Percentiles rank a stretch among this genome's conserved stretches.
These are phyloP conservation scores for Kodamaea sp. DNA, from an alignment of 1,139 yeast species.

Conservation along the genomic window DNA sequence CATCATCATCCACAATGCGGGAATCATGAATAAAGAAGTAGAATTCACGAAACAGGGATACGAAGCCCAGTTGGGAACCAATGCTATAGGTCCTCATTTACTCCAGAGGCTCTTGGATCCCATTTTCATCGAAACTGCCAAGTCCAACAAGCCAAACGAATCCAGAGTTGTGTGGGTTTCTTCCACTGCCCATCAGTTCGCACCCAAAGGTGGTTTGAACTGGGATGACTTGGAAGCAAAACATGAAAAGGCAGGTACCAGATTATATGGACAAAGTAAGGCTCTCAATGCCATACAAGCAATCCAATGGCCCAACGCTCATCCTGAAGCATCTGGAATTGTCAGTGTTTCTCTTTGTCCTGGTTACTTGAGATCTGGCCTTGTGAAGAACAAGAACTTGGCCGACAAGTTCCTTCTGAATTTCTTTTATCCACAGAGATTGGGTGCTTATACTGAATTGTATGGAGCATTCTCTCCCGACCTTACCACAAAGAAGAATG, in stretches of 20 bases:
- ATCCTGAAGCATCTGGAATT: conserved; percentile 28
- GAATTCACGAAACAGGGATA: conserved; percentile 37
- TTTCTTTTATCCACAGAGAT: no score
- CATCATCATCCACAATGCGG: conserved; percentile 50
- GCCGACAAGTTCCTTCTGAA: no score
- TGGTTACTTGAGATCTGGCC: conserved; percentile 45
- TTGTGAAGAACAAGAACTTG: no score
- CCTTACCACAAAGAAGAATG: conserved; percentile 7
- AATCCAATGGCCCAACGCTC: conserved; percentile 39
- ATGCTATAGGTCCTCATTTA: conserved; percentile 51
- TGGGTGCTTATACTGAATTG: conserved; percentile 25
- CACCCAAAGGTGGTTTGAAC: conserved; percentile 42
- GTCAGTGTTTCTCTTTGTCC: conserved; percentile 48
- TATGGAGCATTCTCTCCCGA: conserved; percentile 25
- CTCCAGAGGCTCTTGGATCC: conserved; percentile 48
- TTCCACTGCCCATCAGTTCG: conserved; percentile 37
- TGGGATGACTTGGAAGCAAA: conserved; percentile 36
- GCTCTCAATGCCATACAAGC: conserved; percentile 46
- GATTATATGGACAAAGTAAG: conserved; percentile 50
- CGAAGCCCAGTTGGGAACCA: conserved; percentile 51
- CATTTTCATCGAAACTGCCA: conserved; percentile 34
- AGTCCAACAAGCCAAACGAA: conserved; percentile 8
- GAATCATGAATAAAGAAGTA: conserved; percentile 49
- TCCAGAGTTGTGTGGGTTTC: conserved; percentile 50
- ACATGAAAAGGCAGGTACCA: conserved; percentile 7